phyloP scores from a whole-genome alignment of 495 filamentous ascomycete species.

The Aspergillus avenaceus region DNA sequence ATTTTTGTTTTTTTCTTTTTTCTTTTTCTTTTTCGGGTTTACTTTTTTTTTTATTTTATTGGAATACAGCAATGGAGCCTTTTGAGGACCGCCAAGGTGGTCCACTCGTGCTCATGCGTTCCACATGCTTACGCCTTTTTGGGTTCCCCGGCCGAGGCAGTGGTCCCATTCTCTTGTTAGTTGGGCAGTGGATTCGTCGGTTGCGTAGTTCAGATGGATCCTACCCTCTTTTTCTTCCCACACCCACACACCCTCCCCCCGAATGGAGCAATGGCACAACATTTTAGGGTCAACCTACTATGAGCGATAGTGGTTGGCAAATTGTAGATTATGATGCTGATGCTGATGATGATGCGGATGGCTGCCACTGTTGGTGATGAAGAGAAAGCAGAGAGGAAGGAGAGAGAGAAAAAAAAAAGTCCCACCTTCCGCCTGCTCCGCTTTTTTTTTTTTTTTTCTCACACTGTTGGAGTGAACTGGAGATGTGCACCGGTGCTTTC shows the following conservation, averaged over 20 bases:
- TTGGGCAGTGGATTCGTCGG: conserved; percentile 7
- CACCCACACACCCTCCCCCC: neutral
- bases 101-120: conserved; percentile 25
- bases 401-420: conserved; percentile 3
- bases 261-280: conserved; percentile 15
- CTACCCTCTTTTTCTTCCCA: neutral
- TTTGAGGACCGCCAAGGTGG: conserved; percentile 13
- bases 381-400: neutral
- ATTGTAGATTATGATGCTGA: conserved; percentile 1
- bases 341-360: too few relatives aligned
- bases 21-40: conserved; percentile 2
- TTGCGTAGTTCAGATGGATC: neutral
- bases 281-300: conserved; percentile 7
- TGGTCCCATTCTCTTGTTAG: conserved; percentile 6
- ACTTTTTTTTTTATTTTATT: too few relatives aligned
- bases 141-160: conserved; percentile 20
- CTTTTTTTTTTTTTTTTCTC: too few relatives aligned
- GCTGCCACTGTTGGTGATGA: neutral
- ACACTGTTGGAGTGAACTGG: conserved; percentile 9
- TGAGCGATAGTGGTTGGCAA: conserved; percentile 1
- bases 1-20: neutral
- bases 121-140: conserved; percentile 19
- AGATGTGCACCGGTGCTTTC: conserved; percentile 13
- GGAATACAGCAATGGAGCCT: conserved; percentile 11
- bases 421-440: conserved; percentile 15